These are phyloP conservation scores for Rubia tinctorum DNA, from an alignment of 305 asterid species.

Conservation along the genomic window DNA sequence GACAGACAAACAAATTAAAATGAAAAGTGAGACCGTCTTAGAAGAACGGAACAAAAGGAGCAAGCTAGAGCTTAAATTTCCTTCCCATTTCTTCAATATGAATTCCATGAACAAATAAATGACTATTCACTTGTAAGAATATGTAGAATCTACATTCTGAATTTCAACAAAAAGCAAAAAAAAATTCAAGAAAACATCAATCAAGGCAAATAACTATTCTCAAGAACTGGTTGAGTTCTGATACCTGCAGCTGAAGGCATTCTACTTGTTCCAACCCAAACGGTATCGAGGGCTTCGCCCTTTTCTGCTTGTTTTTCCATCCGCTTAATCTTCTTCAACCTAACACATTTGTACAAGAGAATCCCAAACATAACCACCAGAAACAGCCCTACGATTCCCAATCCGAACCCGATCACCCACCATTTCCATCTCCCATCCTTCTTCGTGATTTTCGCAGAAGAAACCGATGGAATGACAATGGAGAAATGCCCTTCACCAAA, in stretches of 20 bases:
- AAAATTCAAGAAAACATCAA: background rate
- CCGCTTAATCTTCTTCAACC: constrained; percentile 29
- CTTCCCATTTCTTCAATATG: background rate
- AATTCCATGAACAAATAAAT: background rate
- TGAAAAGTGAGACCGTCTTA: background rate
- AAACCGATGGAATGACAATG: constrained; percentile 41
- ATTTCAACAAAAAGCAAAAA: background rate
- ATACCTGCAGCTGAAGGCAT: constrained; percentile 78
- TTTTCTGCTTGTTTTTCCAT: constrained; percentile 64
- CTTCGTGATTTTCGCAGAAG: background rate
- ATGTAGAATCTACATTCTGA: background rate
- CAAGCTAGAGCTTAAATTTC: background rate
- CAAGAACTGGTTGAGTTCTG: constrained; percentile 79
- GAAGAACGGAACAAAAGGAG: background rate
- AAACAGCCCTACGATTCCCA: constrained; percentile 40
- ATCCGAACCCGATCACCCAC: constrained; percentile 60
- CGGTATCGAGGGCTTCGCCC: constrained; percentile 49
- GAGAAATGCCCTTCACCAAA: constrained; percentile 62
- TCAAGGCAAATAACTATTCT: constrained; percentile 55
- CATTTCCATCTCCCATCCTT: constrained; percentile 29
- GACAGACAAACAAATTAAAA: background rate
- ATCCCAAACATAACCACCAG: constrained; percentile 28
- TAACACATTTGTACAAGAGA: constrained; percentile 24
- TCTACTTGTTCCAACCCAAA: constrained; percentile 75
- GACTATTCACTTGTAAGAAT: constrained; percentile 9